Base-by-base conservation (phyloP, 169 alveolate genomes). In the Ichthyophthirius multifiliis region DNA sequence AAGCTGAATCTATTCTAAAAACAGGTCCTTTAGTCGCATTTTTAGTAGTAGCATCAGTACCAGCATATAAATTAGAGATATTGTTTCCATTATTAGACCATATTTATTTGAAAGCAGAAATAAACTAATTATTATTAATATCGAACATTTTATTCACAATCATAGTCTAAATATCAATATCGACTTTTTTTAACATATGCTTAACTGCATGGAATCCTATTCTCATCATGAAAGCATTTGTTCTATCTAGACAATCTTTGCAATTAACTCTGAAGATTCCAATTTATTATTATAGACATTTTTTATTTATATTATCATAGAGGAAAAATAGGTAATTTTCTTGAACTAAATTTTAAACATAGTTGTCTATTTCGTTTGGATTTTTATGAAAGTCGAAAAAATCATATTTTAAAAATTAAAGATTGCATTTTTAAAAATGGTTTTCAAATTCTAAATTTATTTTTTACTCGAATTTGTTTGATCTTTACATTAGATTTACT, bases 261-360 rank as follows among this genome's bases (percentile, higher is more conserved):
- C 99, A 98, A 86, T 98, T 97, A 16, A 98, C 97, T 65, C 99
- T 93, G 35, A 98, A 83, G 2, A 98, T 93, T 31, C 99, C 99
- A 47, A 92, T 90, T 92, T 98, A 98, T 20, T 77, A 55, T 31
- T 65, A 77, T 3, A 76, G 37, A 71, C 65, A 16, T 45, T 63
- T 44, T 73, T n/a, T 18, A 84, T 81, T 27, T 84, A 48, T 16
- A 76, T 74, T 30, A 83, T 75, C 45, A 82, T 74, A 10, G 64
- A 81, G 82, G 1, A 47, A 45, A 45, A 74, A 35, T 18, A 75
- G 77, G 62, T 87, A 86, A 12, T 67, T 30, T 43, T 87, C 85
- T 62, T 79, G 89, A 7, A 67, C 65, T 45, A 47, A 76, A 41
- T 82, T 71, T 16, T 55, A 63, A 1, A 90, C 62, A 34, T 46